A percentile compares a stretch with the other conserved stretches of the same genome.
Evolutionary conservation across 305 asterid genomes (phyloP).

Genomic region (Salvia sclarea): DNA sequence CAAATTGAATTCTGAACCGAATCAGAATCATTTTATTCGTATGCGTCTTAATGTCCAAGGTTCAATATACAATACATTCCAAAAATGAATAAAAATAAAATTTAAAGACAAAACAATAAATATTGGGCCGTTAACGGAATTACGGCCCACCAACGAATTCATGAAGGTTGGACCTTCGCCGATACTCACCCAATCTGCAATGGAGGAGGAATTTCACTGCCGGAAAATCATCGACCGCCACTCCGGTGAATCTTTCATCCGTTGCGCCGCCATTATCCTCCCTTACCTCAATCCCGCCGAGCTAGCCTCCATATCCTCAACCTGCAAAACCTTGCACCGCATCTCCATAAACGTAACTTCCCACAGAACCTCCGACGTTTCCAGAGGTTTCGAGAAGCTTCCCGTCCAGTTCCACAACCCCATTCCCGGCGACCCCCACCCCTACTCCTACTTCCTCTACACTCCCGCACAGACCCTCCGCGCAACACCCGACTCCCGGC

Average conservation of each 20-base stretch:
- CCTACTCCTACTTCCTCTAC: slow-evolving; percentile 69
- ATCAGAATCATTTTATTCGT: no score
- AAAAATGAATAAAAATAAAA: no score
- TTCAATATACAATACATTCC: no score
- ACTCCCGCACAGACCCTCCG: slow-evolving; percentile 56
- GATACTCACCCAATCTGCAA: not conserved
- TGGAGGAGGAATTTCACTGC: slow-evolving; percentile 34
- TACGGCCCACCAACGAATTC: not conserved
- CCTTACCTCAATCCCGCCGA: slow-evolving; percentile 63
- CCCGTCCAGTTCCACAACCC: slow-evolving; percentile 65
- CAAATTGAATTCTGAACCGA: no score
- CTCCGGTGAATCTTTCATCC: slow-evolving; percentile 34
- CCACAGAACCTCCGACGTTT: slow-evolving; percentile 63
- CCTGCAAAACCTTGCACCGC: slow-evolving; percentile 55
- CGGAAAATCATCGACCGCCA: slow-evolving; percentile 11
- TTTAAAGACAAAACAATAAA: no score
- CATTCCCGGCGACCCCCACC: slow-evolving; percentile 40
- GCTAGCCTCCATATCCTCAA: slow-evolving; percentile 56
- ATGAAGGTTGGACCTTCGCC: not conserved
- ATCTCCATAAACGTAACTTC: slow-evolving; percentile 50
- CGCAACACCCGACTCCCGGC: slow-evolving; percentile 42
- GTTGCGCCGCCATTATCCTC: slow-evolving; percentile 55
- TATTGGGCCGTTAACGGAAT: not conserved
- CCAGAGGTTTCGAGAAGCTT: slow-evolving; percentile 59
- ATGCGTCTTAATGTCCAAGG: no score